A percentile compares a stretch with the other conserved stretches of the same genome.
Conservation (phyloP, 441 rosid species). For the Biscutella laevigata region DNA sequence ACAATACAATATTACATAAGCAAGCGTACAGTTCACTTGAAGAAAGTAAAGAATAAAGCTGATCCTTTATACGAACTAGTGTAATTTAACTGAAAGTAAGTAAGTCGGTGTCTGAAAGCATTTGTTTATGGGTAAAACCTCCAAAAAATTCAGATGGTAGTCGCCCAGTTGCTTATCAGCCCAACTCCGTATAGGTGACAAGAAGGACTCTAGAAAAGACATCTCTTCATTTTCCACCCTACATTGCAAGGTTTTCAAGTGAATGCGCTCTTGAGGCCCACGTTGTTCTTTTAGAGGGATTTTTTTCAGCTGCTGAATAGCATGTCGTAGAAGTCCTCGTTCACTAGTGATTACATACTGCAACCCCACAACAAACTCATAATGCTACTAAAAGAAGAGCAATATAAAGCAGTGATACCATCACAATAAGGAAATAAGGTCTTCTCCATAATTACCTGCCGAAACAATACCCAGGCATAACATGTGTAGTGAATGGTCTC, state of each 20-base stretch:
- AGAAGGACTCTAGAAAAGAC: constrained; percentile 73
- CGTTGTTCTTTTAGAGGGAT: constrained; percentile 88
- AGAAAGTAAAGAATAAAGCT: not conserved
- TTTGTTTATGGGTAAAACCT: constrained; percentile 37
- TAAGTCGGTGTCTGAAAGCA: constrained; percentile 9
- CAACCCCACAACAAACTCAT: constrained; percentile 29
- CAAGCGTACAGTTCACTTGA: not conserved
- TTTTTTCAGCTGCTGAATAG: constrained; percentile 80
- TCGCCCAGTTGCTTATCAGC: constrained; percentile 83
- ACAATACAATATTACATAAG: constrained; percentile 4
- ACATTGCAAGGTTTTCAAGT: constrained; percentile 67
- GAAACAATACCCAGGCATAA: constrained; percentile 85
- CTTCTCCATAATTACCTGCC: constrained; percentile 59
- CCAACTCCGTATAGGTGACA: constrained; percentile 89
- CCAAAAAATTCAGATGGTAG: constrained; percentile 81
- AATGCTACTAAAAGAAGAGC: not conserved
- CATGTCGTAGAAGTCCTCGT: constrained; percentile 71
- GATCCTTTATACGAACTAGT: not conserved
- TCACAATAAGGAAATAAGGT: not conserved
- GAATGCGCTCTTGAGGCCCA: constrained; percentile 95
- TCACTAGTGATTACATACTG: constrained; percentile 89
- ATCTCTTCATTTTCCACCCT: constrained; percentile 65
- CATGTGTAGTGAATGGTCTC: constrained; percentile 94
- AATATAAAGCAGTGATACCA: constrained; percentile 7
- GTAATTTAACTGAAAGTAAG: constrained; percentile 3